Evolutionary conservation across 2,329 filamentous ascomycete species (phyloP), one percentile per base, ranked within the genome.

Genomic region (Berkeleyomyces basicola): DNA sequence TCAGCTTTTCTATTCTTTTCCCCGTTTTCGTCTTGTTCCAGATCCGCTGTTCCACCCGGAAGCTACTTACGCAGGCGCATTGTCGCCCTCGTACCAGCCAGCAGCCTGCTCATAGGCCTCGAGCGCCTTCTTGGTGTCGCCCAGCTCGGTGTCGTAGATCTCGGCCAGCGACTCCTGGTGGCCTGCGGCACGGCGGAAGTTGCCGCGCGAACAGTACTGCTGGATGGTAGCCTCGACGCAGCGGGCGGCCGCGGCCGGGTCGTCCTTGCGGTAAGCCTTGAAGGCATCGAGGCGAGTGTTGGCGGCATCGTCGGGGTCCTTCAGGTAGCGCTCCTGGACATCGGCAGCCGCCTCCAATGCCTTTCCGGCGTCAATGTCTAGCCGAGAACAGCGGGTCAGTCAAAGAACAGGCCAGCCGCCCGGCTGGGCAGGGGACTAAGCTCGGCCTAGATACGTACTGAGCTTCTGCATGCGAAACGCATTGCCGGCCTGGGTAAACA

Each of bases 101-200:
- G 90, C 91, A 33, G 92, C 90, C 64, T 85, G 81, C 73, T 95
- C 87, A 71, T 95, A 97, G 67, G 85, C 84, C 67, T 89, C 86
- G 63, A 92, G 80, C 7, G 93, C 92, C 66, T 81, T 81, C 75
- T 88, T 87, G 67, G 81, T 78, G 72, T 96, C 89, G 7, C 84
- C 84, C 16, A 95, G 73, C 68, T 95, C 88, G 44, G 83, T 78
- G 77, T 97, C 91, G 69, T 87, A 92, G 36, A 96, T 76, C 71
- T 96, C 90, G 16, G 85, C 93, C 65, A 96, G 77, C 66, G 87
- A 87, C 75, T 97, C 89, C 77, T 96, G 89, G 73, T 96, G 87
- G 33, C 88, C 87, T 9, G 93, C 93, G 11, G 93, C 92, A 63
- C 92, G 82, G 68, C 91, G 82, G 75, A 96, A 91, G 74, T 96